Evolutionary conservation across 140 eudicot species (phyloP), one percentile per base, ranked within the genome.

Genomic region (Anethum foeniculum): DNA sequence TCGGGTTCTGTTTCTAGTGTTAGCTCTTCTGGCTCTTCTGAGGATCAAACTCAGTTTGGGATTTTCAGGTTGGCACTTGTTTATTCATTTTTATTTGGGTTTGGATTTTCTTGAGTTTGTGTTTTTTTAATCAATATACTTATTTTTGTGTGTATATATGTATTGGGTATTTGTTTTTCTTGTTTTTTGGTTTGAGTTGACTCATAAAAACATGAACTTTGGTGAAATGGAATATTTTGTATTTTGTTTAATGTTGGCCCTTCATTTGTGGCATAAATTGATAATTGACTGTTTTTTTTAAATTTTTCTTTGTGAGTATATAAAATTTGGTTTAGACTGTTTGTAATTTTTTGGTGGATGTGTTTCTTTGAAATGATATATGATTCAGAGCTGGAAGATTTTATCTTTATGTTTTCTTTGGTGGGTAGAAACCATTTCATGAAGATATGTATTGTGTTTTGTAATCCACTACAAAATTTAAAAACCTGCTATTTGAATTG

Each of bases 1-100:
- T 89, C 97, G 36, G 89, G 81, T 28, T 90, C 94, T 2, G 87
- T 83, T 21, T 95, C 99, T 0, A 94, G 97, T 82, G 88, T 85
- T 23, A 89, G 98, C 81, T 94, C 96, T 0, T 92, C 96, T 56
- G 96, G 87, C 43, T 91, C 97, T 39, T 91, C 96, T 52, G 95
- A 88, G 76, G 97, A 90, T 89, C 93, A 82, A 21, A 77, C 80
- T 52, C 97, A 82, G 76, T 84, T 82, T 77, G 84, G 82, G 36
- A 39, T 83, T 85, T 84, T 77, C 89, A 94, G 96, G 98, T 94
- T 32, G 21, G 32, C 39, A 14, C 18, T 23, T 49, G 4, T 4
- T 58, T 81, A n/a, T 41, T 1, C 13, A 25, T 43, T 32, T 32
- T 78, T 78, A 34, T 34, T 34, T 34, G 38, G 38, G 38, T 39